Percentiles rank a stretch among this genome's conserved stretches.
phyloP scores from a whole-genome alignment of 345 rosid genomes.

The Dipteronia sinensis region DNA sequence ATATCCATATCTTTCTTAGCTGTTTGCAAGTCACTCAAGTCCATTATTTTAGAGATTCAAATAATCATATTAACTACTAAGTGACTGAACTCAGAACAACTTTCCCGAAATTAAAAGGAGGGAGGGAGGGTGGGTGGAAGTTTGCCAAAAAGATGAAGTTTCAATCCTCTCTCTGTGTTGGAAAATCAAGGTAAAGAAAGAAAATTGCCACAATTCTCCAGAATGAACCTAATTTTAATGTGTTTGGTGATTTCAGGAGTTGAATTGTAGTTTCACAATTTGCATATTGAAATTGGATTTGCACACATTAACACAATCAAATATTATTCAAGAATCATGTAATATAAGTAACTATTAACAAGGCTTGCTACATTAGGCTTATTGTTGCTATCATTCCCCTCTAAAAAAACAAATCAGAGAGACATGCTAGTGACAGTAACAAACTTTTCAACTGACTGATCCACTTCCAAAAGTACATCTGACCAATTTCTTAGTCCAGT shows the following conservation, averaged over 20 bases:
- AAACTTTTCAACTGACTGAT: neutral
- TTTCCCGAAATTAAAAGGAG: neutral
- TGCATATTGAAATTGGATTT: neutral
- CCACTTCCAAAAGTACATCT: conserved; percentile 7
- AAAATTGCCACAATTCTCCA: neutral
- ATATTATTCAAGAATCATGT: neutral
- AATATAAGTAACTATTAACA: neutral
- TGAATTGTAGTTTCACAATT: neutral
- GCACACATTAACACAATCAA: neutral
- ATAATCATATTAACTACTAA: conserved; percentile 5
- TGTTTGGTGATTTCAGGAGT: neutral
- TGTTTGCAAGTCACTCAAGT: conserved; percentile 15
- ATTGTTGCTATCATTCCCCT: neutral
- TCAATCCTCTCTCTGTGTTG: too few relatives aligned
- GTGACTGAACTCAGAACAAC: neutral
- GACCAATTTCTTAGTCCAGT: neutral
- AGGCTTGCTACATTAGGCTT: neutral
- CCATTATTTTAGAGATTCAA: conserved; percentile 2
- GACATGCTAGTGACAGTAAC: neutral
- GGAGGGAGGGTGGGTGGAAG: too few relatives aligned
- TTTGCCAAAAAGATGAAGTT: too few relatives aligned
- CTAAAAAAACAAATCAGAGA: neutral
- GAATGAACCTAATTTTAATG: neutral
- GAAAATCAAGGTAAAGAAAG: neutral
- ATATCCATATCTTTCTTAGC: conserved; percentile 53